phyloP scores from a whole-genome alignment of 225 moss, liverwort and hornwort genomes.

The Pseudisothecium myosuroides region DNA sequence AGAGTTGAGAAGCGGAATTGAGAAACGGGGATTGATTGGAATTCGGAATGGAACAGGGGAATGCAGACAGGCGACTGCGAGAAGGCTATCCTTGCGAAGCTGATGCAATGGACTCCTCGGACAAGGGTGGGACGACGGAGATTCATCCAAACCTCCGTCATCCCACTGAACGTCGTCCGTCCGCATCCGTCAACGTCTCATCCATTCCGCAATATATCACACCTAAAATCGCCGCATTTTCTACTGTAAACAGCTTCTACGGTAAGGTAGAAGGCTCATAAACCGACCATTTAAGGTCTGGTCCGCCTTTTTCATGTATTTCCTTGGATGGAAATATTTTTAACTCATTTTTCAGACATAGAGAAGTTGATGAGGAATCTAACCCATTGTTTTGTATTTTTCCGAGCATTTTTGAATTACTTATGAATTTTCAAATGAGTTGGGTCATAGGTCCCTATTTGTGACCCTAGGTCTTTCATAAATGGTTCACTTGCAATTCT shows the following conservation, averaged over 20 bases:
- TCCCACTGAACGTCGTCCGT: background rate
- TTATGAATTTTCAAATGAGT: too few species aligned
- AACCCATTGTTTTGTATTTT: too few species aligned
- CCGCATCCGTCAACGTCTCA: background rate
- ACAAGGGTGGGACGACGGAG: background rate
- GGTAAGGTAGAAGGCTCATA: too few species aligned
- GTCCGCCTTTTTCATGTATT: too few species aligned
- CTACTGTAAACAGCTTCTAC: background rate
- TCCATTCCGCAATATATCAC: background rate
- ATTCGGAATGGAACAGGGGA: background rate
- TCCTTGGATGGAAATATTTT: too few species aligned
- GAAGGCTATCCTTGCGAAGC: background rate
- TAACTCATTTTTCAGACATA: too few species aligned
- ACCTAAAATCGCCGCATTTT: background rate
- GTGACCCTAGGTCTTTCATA: too few species aligned
- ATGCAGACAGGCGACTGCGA: background rate
- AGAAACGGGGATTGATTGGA: background rate
- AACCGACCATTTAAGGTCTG: too few species aligned
- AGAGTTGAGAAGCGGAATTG: background rate
- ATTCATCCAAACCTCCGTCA: background rate
- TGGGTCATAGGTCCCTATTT: too few species aligned
- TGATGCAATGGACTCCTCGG: background rate
- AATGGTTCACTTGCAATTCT: too few species aligned
- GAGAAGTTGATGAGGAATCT: too few species aligned
- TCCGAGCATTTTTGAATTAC: too few species aligned